These are phyloP conservation scores for Beta lomatogona DNA, from an alignment of 179 eudicot species.

Conservation along the genomic window DNA sequence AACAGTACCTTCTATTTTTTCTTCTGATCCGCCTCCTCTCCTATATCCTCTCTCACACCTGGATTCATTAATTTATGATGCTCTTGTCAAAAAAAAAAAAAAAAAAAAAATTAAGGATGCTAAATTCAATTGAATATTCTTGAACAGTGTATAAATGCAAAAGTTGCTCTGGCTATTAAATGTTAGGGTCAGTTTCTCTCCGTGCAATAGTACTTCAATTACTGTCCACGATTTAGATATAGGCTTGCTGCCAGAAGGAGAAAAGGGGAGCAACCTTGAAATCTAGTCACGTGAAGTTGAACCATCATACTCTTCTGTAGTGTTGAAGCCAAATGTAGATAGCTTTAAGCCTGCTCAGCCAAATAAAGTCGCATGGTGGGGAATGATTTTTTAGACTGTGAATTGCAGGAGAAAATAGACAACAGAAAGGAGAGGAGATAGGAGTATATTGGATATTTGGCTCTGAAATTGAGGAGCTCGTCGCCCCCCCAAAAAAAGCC, in stretches of 20 bases:
- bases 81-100: no score
- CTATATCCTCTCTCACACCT: neutral
- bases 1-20: neutral
- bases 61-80: neutral
- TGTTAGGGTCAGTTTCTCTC: neutral
- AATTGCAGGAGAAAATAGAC: neutral
- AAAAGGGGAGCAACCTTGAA: neutral
- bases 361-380: neutral
- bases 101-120: neutral
- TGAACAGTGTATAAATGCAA: neutral
- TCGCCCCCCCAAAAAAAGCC: neutral
- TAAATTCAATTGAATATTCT: neutral
- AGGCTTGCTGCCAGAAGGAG: neutral
- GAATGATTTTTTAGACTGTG: neutral
- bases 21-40: neutral
- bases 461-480: neutral
- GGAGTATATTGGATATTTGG: neutral
- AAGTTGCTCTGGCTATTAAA: neutral
- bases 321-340: neutral
- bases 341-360: slow-evolving; percentile 1
- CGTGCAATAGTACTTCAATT: neutral
- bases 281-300: neutral
- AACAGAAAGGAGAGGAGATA: neutral
- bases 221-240: neutral
- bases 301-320: neutral